Base-by-base conservation (phyloP, 1,284 basidiomycete genomes). In the Moniliophthora roreri region DNA sequence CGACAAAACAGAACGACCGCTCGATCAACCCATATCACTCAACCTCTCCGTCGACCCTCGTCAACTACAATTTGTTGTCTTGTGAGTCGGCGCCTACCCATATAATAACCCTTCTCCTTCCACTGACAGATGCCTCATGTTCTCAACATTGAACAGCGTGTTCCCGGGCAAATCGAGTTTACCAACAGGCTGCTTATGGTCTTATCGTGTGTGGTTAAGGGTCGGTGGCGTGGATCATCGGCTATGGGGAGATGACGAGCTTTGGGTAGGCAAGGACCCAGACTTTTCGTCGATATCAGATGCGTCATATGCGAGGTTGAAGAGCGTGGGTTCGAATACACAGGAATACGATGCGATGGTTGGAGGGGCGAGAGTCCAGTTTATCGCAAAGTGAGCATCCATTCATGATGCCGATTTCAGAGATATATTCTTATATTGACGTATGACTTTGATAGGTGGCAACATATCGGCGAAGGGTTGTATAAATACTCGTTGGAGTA, bases 241-340 rank as follows among this genome's bases (percentile, higher is more conserved):
- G 24, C 52, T 85, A 42, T 85, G 85, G 58, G 74, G 74, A 37
- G 79, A 80, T 18, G 80, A 82, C 58, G 79, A 82, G 20, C 60
- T 85, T 21, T 84, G 81, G 81, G 65, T 85, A 7, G 82, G 78
- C 10, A 78, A 71, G 60, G 81, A 85, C 59, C 80, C 79, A 3
- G 80, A 85, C 60, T 85, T 85, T 61, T 64, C 69, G 39, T 68
- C 76, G 1, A 76, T 85, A 38, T 66, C 69, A n/a, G 74, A 82
- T 50, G 81, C 78, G 10, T 77, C 78, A 1, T 79, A 80, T 60
- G 78, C 81, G 37, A 62, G 73, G 35, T 63, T 80, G 52, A 76
- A 72, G 55, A 70, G 58, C 36, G 65, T 69, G 20, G 70, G 72
- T 15, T 58, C 70, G 11, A 73, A 74, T 51, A 66, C 71, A 59